These are phyloP conservation scores for Saraca asoca DNA, from an alignment of 331 rosid species.

Conservation along the genomic window DNA sequence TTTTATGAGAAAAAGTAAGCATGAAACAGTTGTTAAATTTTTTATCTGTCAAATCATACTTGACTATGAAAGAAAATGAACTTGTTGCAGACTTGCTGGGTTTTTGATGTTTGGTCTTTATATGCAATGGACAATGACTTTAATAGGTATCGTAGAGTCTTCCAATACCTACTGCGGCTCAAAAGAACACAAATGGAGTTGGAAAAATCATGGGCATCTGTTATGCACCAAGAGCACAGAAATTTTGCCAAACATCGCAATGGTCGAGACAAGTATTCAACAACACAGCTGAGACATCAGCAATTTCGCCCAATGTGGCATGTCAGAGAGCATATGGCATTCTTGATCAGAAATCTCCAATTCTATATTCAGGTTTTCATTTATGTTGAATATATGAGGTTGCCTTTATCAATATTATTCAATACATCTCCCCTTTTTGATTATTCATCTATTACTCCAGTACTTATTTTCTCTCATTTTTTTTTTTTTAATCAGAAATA, in stretches of 20 bases:
- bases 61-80: too few species aligned
- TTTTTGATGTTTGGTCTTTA: conserved; percentile 11
- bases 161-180: conserved; percentile 84
- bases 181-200: conserved; percentile 95
- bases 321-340: conserved; percentile 95
- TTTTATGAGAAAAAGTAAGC: too few species aligned
- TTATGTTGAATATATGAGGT: conserved; percentile 8
- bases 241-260: conserved; percentile 66
- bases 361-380: conserved; percentile 85
- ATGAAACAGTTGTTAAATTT: too few species aligned
- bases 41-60: too few species aligned
- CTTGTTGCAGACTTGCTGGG: background rate
- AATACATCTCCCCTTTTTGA: background rate
- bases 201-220: conserved; percentile 97
- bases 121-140: conserved; percentile 30
- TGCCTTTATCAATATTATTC: background rate
- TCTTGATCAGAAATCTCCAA: conserved; percentile 95
- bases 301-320: conserved; percentile 87
- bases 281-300: conserved; percentile 59
- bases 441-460: background rate
- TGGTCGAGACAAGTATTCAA: conserved; percentile 51
- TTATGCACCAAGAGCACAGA: conserved; percentile 84
- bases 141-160: conserved; percentile 79
- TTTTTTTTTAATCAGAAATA: background rate
- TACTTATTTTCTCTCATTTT: background rate